Evolutionary conservation across 176 grass and related monocot species (phyloP), one percentile per base, ranked within the genome.

Genomic region (Pharus latifolius): DNA sequence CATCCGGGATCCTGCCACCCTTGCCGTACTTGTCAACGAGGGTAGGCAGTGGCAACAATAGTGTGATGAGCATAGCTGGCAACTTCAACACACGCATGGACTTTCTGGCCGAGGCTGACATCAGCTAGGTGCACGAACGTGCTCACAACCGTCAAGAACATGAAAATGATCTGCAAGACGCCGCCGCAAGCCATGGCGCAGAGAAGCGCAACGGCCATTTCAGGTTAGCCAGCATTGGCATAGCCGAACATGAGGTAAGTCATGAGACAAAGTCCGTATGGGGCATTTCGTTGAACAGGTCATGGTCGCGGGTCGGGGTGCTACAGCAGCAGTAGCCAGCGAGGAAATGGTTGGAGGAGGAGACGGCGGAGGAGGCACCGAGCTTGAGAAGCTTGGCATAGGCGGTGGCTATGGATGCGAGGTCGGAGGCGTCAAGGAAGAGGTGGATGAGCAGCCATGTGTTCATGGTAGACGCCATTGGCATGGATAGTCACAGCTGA

Each of bases 21-120:
- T 96, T 96, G 20, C 88, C 82, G 10, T 96, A 96, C 88, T 88
- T 91, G 80, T 84, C 72, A 0, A 96, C 26, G 59, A 91, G 82
- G 7, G n/a, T n/a, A n/a, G n/a, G 92, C 57, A 10, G 92, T 85
- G 61, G 74, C 65, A 4, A 96, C 75, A 12, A 88, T 45, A 1
- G 49, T 10, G 52, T 91, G 78, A 31, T 65, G 51, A 20, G 41
- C 62, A 6, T 65, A 47, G 2, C 88, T 85, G 40, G 40, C 59
- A 40, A 83, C 58, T 49, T 88, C 82, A 16, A 72, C 62, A 20
- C 70, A 75, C 12, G 85, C 75, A 49, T 96, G 92, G 56, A 96
- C 83, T 62, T 83, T 64, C 52, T 61, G 67, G 38, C 92, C 82
- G 16, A 75, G 78, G 10, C 18, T 35, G 1, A 82, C 60, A 41